phyloP scores from a whole-genome alignment of 2,329 filamentous ascomycete genomes.

The Gremmenia infestans region DNA sequence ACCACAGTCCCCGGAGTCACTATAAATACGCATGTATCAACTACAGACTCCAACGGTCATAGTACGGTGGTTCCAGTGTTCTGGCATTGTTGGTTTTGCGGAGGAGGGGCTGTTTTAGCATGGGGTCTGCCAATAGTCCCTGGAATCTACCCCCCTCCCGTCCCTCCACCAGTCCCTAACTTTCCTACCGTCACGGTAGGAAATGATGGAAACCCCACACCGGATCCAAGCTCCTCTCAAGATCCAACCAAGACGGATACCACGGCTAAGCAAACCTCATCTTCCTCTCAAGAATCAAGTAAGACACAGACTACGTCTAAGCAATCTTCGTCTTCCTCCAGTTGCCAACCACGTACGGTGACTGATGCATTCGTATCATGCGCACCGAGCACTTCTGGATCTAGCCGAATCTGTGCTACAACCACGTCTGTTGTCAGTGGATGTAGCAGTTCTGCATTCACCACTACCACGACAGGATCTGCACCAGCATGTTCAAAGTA shows the following conservation, averaged over 20 bases:
- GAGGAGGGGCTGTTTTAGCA: background rate
- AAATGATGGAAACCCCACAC: background rate
- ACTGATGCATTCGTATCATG: background rate
- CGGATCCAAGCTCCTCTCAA: background rate
- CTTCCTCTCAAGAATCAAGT: background rate
- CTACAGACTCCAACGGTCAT: background rate
- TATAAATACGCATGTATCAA: background rate
- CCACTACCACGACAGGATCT: background rate
- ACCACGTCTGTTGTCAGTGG: background rate
- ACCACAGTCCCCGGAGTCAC: background rate
- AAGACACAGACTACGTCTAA: background rate
- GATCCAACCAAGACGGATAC: background rate
- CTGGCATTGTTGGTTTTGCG: background rate
- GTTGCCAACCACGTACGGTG: background rate
- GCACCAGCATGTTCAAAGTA: background rate
- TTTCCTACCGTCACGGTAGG: background rate
- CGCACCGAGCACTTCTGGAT: background rate
- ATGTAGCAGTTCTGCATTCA: background rate
- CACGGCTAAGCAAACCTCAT: background rate
- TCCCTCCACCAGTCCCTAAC: background rate
- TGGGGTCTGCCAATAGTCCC: background rate
- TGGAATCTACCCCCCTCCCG: background rate
- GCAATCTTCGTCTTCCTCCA: background rate
- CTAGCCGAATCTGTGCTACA: background rate
- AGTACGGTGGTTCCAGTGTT: background rate